A percentile compares a stretch with the other conserved stretches of the same genome.
These are phyloP conservation scores for Talaromyces borbonicus DNA, from an alignment of 495 filamentous ascomycete species.

Conservation along the genomic window DNA sequence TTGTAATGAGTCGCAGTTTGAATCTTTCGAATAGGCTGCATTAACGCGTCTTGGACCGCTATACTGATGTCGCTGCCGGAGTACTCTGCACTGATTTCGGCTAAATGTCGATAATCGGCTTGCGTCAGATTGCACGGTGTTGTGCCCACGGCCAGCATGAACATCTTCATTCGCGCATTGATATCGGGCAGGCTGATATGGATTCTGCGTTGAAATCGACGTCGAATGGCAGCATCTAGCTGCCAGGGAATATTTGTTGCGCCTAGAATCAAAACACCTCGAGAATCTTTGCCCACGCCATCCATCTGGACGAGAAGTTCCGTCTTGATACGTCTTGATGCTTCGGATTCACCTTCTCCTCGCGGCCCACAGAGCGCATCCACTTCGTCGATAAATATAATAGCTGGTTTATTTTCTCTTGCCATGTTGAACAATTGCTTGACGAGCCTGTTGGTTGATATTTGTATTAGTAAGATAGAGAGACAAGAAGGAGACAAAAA, in stretches of 20 bases:
- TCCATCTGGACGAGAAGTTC: slow-evolving; percentile 99
- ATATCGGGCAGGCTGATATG: slow-evolving; percentile 89
- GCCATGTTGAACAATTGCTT: slow-evolving; percentile 98
- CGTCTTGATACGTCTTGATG: slow-evolving; percentile 93
- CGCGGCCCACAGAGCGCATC: slow-evolving; percentile 93
- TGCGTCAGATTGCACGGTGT: slow-evolving; percentile 79
- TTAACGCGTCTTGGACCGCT: slow-evolving; percentile 91
- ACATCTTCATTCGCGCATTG: slow-evolving; percentile 89
- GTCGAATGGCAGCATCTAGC: slow-evolving; percentile 91
- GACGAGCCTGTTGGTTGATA: slow-evolving; percentile 48
- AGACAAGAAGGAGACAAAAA: too few relatives aligned
- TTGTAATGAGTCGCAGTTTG: slow-evolving; percentile 99
- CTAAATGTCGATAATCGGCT: slow-evolving; percentile 70
- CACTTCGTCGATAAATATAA: slow-evolving; percentile 99
- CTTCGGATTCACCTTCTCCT: slow-evolving; percentile 96
- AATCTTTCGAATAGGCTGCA: slow-evolving; percentile 96
- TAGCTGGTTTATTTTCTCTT: slow-evolving; percentile 93
- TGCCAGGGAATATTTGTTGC: slow-evolving; percentile 99
- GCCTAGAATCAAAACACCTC: slow-evolving; percentile 88
- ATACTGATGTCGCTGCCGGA: slow-evolving; percentile 95
- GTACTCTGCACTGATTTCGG: slow-evolving; percentile 72
- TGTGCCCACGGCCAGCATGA: slow-evolving; percentile 82
- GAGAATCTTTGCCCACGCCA: slow-evolving; percentile 88
- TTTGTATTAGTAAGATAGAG: too few relatives aligned
- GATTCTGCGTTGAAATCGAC: slow-evolving; percentile 91